Evolutionary conservation across 257 asterid species (phyloP), one percentile per base, ranked within the genome.

Genomic region (Primulina eburnea): DNA sequence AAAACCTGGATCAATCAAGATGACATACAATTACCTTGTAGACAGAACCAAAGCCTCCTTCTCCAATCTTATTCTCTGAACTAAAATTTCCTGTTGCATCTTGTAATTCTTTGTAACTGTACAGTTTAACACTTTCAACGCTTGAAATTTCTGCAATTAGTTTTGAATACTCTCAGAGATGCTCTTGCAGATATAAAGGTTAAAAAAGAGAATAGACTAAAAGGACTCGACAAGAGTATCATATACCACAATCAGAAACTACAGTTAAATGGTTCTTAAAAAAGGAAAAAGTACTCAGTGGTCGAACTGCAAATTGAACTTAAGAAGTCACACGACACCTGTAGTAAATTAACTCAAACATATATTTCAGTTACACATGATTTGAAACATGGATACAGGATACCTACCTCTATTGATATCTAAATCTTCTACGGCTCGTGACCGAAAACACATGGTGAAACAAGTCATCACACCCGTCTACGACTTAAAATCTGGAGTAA

Each of bases 31-130:
- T 56, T 82, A 89, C 97, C 95, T 88, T 90, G 85, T 80, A 92
- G 43, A 92, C 96, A 1, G 88, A 82, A 78, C 98, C 98, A 69
- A 92, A 90, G 26, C 98, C 98, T 60, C 98, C 97, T 80, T 75
- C 72, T n/a, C 98, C 98, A 26, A 92, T 87, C 84, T 85, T 90
- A 65, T 90, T 92, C 28, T 77, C 64, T 28, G 67, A 74, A 30
- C 78, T 81, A 72, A 90, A 92, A 71, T 90, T 79, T 33, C 77
- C 83, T 2, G 98, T 88, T 2, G 98, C 97, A 18, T 38, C 58
- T 63, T 64, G 83, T 75, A 92, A 66, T 71, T 92, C 97, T 77
- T 68, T 81, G 82, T 82, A 90, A 72, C 81, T 82, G 74, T 86
- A 90, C 65, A 83, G 71, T 76, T 72, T 82, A 29, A 83, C 82